Evolutionary conservation across 345 rosid genomes (phyloP).

Genomic region (Citrus medica): DNA sequence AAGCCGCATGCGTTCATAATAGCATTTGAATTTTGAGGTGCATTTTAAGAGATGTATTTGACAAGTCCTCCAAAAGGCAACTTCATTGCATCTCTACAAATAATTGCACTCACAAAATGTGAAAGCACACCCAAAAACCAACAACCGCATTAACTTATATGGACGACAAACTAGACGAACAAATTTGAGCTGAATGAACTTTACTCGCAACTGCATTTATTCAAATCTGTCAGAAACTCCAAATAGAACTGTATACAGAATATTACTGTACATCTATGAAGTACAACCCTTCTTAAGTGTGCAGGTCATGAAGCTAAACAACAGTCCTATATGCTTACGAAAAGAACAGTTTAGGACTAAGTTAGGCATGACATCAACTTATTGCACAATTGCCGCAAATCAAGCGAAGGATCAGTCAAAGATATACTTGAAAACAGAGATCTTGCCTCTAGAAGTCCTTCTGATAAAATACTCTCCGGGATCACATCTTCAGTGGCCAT

Average conservation of each 20-base stretch:
- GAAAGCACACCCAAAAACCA: background rate
- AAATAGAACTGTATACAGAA: background rate
- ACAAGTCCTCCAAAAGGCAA: background rate
- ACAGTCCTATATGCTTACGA: background rate
- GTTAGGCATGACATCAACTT: conserved; percentile 61
- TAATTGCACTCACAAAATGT: background rate
- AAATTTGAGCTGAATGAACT: background rate
- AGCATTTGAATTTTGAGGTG: too few species aligned
- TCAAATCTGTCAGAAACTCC: background rate
- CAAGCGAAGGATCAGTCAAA: conserved; percentile 51
- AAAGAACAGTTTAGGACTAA: conserved; percentile 17
- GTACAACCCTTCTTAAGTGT: background rate
- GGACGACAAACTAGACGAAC: background rate
- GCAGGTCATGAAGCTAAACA: background rate
- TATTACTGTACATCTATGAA: background rate
- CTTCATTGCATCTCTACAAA: background rate
- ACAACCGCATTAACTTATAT: background rate
- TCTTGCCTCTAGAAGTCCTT: conserved; percentile 68
- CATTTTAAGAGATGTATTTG: background rate
- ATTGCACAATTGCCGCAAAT: conserved; percentile 51
- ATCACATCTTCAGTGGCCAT: conserved; percentile 79
- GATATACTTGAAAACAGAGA: conserved; percentile 47
- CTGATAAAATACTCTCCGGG: conserved; percentile 55
- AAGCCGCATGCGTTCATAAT: too few species aligned
- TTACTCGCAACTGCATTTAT: background rate